These are phyloP conservation scores for Cryomyces minteri DNA, from an alignment of 495 filamentous ascomycete species.

Conservation along the genomic window DNA sequence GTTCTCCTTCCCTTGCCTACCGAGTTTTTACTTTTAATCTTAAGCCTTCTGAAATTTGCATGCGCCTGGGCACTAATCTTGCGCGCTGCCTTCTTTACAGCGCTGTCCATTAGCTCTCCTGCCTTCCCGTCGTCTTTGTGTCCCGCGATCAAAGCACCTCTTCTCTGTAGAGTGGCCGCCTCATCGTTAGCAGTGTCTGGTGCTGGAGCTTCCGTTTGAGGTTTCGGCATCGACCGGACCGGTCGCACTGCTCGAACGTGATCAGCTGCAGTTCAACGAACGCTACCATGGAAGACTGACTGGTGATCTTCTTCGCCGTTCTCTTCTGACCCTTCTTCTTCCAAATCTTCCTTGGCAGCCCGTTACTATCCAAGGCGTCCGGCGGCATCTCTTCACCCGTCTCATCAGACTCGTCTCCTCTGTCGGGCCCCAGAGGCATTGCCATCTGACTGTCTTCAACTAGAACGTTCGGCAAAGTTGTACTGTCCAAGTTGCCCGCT, in stretches of 20 bases:
- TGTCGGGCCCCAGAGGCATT: constrained; percentile 39
- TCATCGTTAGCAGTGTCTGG: constrained; percentile 18
- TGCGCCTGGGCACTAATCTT: constrained; percentile 61
- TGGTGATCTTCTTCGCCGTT: constrained; percentile 59
- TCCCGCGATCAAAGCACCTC: too few relatives aligned
- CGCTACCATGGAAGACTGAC: constrained; percentile 25
- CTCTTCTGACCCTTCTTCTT: constrained; percentile 93
- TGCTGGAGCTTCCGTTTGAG: not conserved
- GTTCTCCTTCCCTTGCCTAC: constrained; percentile 14
- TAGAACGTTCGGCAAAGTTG: constrained; percentile 19
- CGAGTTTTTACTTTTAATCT: constrained; percentile 41
- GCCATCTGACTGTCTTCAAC: constrained; percentile 44
- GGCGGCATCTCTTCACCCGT: constrained; percentile 12
- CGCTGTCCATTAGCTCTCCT: not conserved
- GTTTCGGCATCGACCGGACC: constrained; percentile 8
- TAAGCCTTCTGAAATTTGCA: constrained; percentile 68
- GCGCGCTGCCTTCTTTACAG: constrained; percentile 31
- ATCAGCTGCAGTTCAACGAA: not conserved
- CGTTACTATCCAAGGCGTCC: constrained; percentile 15
- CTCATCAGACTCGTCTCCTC: constrained; percentile 31
- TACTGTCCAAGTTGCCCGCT: constrained; percentile 1
- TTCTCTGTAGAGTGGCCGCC: not conserved
- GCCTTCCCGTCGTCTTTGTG: constrained; percentile 17
- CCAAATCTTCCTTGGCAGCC: constrained; percentile 39
- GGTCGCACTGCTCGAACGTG: constrained; percentile 14